Base-by-base conservation (phyloP, 1,139 yeast genomes). In the Sugiyamaella japonica region DNA sequence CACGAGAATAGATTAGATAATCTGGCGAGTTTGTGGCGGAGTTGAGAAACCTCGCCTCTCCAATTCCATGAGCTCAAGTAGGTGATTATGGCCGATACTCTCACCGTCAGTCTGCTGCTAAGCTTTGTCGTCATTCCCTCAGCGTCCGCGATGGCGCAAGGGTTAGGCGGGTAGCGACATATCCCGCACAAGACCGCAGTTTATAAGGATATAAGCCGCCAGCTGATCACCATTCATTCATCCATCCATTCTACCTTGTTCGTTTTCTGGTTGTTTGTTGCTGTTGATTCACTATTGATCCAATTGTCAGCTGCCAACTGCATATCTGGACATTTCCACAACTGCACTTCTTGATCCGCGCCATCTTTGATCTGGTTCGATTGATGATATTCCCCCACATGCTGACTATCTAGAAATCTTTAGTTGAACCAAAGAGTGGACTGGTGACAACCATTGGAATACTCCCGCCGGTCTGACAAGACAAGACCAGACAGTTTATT, bases 121-220 rank as follows among this genome's bases (percentile, higher is more conserved):
- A 28, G 31, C 9, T 28, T 28, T 28, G 31, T 6, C 31, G 34
- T 3, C 34, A 3, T 5, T 29, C n/a, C n/a, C 31, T 28, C n/a
- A 12, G n/a, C 7, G 38, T n/a, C 16, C 41, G 41, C 41, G 25
- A 16, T 10, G 28, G 41, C 41, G 41, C 41, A 38, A 38, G 41
- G 41, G 41, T 38, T 16, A 38, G 41, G 41, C 41, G 41, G 41
- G n/a, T 23, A 7, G 7, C 8, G 13, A 15, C 20, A 12, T 23
- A 37, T 38, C 41, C 28, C 41, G 38, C 38, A n/a, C 16, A 34
- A 34, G 38, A 38, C 41, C n/a, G 25, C 41, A 38, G 15, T 38
- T 29, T 29, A 29, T 38, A 38, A 38, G 16, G 25, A 16, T 38
- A 38, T 17, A 20, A 20, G 25, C 41, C 28, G 12, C 25, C 25